These are phyloP conservation scores for Purpureocillium lavendulum DNA, from an alignment of 2,329 filamentous ascomycete genomes.

Conservation along the genomic window DNA sequence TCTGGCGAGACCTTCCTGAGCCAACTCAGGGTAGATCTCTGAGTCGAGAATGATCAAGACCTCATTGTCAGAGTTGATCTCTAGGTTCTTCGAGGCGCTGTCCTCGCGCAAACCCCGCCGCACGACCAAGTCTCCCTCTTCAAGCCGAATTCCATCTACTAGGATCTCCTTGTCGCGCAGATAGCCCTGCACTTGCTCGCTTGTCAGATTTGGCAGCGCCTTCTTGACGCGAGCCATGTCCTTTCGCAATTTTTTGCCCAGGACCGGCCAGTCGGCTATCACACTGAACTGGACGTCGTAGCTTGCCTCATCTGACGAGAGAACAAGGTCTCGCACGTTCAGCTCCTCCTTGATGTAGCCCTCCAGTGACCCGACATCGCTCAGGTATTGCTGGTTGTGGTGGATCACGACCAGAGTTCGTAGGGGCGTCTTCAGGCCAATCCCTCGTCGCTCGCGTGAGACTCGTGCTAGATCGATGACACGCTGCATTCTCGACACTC, in stretches of 20 bases:
- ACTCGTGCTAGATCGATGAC: slow-evolving; percentile 88
- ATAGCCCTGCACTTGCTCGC: slow-evolving; percentile 74
- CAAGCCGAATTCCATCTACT: slow-evolving; percentile 79
- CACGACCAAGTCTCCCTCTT: slow-evolving; percentile 70
- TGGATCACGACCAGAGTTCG: slow-evolving; percentile 88
- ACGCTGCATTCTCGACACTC: slow-evolving; percentile 85
- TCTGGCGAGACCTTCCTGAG: slow-evolving; percentile 78
- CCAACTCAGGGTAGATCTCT: slow-evolving; percentile 74
- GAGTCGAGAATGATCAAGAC: slow-evolving; percentile 87
- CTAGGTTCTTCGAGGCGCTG: slow-evolving; percentile 62
- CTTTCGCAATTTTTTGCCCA: slow-evolving; percentile 97
- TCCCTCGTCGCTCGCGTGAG: slow-evolving; percentile 73
- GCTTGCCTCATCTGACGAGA: slow-evolving; percentile 79
- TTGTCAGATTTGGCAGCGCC: slow-evolving; percentile 70
- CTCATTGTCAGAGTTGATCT: slow-evolving; percentile 82
- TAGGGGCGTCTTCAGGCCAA: slow-evolving; percentile 84
- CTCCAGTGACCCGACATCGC: slow-evolving; percentile 78
- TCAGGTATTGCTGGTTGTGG: slow-evolving; percentile 70
- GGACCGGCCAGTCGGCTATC: slow-evolving; percentile 81
- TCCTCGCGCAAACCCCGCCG: slow-evolving; percentile 71
- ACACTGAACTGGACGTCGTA: slow-evolving; percentile 92
- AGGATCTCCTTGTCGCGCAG: slow-evolving; percentile 63
- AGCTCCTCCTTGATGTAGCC: slow-evolving; percentile 88
- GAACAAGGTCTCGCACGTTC: slow-evolving; percentile 77
- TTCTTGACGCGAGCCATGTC: slow-evolving; percentile 88